phyloP scores from a whole-genome alignment of 768 basidiomycete genomes.

The Clitopilus passeckerianus region DNA sequence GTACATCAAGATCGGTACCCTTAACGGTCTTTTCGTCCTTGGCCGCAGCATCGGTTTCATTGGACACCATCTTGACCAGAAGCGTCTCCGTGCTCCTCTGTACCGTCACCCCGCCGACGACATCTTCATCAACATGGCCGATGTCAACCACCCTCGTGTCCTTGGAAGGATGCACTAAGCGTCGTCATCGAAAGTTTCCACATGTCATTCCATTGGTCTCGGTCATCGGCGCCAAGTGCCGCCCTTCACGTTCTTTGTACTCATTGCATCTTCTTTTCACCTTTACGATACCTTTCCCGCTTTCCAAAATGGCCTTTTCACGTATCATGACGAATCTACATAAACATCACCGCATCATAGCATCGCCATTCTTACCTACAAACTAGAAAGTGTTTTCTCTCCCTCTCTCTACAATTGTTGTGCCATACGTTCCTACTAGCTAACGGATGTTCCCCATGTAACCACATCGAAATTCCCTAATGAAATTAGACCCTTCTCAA shows the following conservation, averaged over 20 bases:
- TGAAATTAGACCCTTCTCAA: not conserved
- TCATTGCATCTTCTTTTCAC: not conserved
- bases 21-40: constrained; percentile 96
- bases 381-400: not conserved
- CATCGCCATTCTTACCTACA: not conserved
- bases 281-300: not conserved
- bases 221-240: not conserved
- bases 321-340: not conserved
- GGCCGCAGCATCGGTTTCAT: constrained; percentile 98
- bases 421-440: not conserved
- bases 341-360: not conserved
- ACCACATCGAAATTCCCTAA: not conserved
- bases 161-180: constrained; percentile 44
- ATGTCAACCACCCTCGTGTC: constrained; percentile 77
- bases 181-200: not conserved
- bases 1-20: constrained; percentile 94
- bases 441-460: not conserved
- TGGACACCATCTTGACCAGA: constrained; percentile 95
- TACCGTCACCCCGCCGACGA: constrained; percentile 96
- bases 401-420: not conserved
- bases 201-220: not conserved
- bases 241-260: not conserved
- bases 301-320: not conserved
- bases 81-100: constrained; percentile 85
- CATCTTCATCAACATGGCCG: constrained; percentile 93